phyloP scores from a whole-genome alignment of 139 green algal genomes.

The Cymbomonas tetramitiformis region DNA sequence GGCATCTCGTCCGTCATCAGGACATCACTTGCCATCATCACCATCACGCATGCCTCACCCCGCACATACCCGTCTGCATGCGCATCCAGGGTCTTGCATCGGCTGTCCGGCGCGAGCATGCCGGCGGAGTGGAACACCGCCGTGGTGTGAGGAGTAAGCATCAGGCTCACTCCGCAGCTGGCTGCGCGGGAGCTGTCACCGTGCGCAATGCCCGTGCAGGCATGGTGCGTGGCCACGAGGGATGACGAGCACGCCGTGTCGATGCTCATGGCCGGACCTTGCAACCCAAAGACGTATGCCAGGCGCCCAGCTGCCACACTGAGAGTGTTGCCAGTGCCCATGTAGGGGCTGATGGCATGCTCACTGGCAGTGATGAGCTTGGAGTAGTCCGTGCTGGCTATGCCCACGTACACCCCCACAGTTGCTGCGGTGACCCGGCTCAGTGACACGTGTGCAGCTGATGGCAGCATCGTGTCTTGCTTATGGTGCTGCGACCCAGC shows the following conservation, averaged over 20 bases:
- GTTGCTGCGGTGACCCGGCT: no score
- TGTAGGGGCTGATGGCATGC: background rate
- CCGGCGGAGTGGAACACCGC: slow-evolving; percentile 38
- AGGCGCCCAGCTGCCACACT: slow-evolving; percentile 55
- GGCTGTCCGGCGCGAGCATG: slow-evolving; percentile 21
- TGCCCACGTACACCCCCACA: no score
- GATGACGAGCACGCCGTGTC: slow-evolving; percentile 70
- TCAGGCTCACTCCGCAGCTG: slow-evolving; percentile 5
- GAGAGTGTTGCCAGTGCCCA: slow-evolving; percentile 18
- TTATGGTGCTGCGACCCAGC: no score
- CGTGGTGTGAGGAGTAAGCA: slow-evolving; percentile 4
- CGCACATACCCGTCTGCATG: slow-evolving; percentile 22
- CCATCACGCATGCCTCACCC: slow-evolving; percentile 13
- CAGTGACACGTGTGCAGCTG: no score
- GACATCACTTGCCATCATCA: no score
- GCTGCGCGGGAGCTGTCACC: background rate
- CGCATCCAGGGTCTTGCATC: slow-evolving; percentile 25
- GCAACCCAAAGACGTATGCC: slow-evolving; percentile 58
- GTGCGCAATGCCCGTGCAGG: slow-evolving; percentile 3
- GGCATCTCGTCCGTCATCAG: no score
- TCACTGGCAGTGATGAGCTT: no score
- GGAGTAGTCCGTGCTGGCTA: no score
- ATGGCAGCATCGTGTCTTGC: no score
- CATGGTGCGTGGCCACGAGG: slow-evolving; percentile 28
- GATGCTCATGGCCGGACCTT: slow-evolving; percentile 43